phyloP scores from a whole-genome alignment of 768 basidiomycete genomes.

The Plicaturopsis crispa region DNA sequence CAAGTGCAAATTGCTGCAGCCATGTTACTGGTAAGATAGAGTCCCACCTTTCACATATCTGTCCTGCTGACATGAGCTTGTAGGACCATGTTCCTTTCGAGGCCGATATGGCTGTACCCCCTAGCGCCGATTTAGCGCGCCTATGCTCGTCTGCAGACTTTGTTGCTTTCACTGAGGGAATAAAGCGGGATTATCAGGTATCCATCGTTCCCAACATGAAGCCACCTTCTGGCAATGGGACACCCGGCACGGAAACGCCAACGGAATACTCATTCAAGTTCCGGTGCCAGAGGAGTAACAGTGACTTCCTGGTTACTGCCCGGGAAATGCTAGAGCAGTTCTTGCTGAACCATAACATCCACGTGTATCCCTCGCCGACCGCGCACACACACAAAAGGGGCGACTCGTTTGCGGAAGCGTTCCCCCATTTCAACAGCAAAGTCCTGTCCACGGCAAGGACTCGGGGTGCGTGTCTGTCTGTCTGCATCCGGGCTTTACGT shows the following conservation, averaged over 20 bases:
- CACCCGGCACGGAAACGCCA: slow-evolving; percentile 44
- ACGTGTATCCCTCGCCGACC: slow-evolving; percentile 72
- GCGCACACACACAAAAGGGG: slow-evolving; percentile 79
- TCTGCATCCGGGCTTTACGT: slow-evolving; percentile 7
- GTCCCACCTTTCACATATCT: background rate
- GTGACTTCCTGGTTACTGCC: slow-evolving; percentile 85
- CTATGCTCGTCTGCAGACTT: slow-evolving; percentile 80
- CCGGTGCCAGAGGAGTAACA: slow-evolving; percentile 90
- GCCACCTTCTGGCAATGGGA: slow-evolving; percentile 38
- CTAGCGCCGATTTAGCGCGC: slow-evolving; percentile 69
- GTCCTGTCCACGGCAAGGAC: slow-evolving; percentile 74
- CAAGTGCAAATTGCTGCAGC: slow-evolving; percentile 96
- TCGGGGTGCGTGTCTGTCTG: slow-evolving; percentile 49
- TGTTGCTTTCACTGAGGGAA: slow-evolving; percentile 73
- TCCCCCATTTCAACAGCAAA: slow-evolving; percentile 95
- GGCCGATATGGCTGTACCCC: slow-evolving; percentile 88
- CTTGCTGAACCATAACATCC: slow-evolving; percentile 75
- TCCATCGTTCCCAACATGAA: slow-evolving; percentile 81
- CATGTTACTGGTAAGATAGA: slow-evolving; percentile 74
- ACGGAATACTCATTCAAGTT: slow-evolving; percentile 91
- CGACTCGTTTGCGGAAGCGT: slow-evolving; percentile 92
- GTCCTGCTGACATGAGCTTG: slow-evolving; percentile 2
- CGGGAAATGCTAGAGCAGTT: slow-evolving; percentile 93
- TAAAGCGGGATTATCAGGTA: slow-evolving; percentile 93
- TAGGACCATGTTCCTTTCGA: slow-evolving; percentile 97